Evolutionary conservation across 225 moss, liverwort and hornwort genomes (phyloP), one percentile per base, ranked within the genome.

Genomic region (Physcomitrellopsis africana): DNA sequence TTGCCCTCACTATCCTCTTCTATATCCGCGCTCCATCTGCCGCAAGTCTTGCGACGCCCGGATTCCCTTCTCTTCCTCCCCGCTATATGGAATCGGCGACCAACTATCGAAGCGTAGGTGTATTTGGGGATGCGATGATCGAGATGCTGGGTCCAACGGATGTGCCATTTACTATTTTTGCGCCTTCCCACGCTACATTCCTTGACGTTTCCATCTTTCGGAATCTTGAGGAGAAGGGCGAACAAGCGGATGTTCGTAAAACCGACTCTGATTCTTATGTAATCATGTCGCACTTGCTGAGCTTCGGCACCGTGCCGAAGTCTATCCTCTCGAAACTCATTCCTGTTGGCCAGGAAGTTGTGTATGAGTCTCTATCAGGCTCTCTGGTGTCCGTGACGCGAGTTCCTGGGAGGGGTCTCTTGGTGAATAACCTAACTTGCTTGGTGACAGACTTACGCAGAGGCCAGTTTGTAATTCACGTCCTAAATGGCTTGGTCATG

Each of bases 141-240:
- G 69, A 82, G 10, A 86, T 93, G 91, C 58, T 91, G 44, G 89
- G 87, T 0, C 63, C 82, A 6, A 56, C 77, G 1, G 83, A 88
- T 62, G 86, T 87, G 20, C 91, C 93, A 29, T 93, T 93, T 78
- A 93, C 91, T 5, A 67, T 90, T 29, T 93, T 93, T 67, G 84
- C 86, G 16, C 93, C 93, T 16, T 85, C 79, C n/a, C 80, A 86
- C 52, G 81, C 76, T n/a, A 86, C 91, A 0, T 79, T 85, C 17
- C 71, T 72, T 8, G 81, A 81, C 9, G 76, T 76, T 22, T 77
- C 80, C 48, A 77, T 68, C 60, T 88, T 89, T 47, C 68, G 71
- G 5, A 77, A 65, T 18, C 54, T 65, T 3, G 58, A 60, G 26
- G 79, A 65, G 27, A 13, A 51, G n/a, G 57, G 51, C 14, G 68